Conservation (phyloP, 345 rosid species). For the Camelina sativa region DNA sequence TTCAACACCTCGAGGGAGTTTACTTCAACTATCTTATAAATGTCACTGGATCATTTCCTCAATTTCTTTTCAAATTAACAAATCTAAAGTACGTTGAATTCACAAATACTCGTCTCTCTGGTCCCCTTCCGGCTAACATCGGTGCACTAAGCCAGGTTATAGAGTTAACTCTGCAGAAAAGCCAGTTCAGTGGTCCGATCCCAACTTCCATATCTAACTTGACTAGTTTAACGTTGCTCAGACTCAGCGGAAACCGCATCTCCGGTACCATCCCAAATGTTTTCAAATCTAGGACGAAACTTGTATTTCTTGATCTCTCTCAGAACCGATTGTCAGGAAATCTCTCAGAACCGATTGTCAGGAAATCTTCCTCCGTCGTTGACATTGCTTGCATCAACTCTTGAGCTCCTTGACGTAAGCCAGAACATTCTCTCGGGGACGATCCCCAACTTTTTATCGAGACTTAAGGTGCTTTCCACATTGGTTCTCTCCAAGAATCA, state of each 20-base stretch:
- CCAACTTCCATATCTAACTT: slow-evolving; percentile 57
- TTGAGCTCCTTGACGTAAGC: slow-evolving; percentile 53
- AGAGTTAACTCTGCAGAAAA: slow-evolving; percentile 50
- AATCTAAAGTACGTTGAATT: slow-evolving; percentile 52
- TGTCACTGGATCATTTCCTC: slow-evolving; percentile 66
- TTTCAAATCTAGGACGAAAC: slow-evolving; percentile 51
- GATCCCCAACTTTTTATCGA: slow-evolving; percentile 63
- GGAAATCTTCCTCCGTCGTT: slow-evolving; percentile 61
- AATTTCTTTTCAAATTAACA: slow-evolving; percentile 51
- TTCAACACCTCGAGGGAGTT: slow-evolving; percentile 47
- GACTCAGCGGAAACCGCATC: slow-evolving; percentile 53
- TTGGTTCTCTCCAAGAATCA: slow-evolving; percentile 61
- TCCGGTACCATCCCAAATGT: slow-evolving; percentile 57
- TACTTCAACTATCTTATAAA: slow-evolving; percentile 41
- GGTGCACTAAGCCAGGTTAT: slow-evolving; percentile 51
- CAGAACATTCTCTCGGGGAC: slow-evolving; percentile 57
- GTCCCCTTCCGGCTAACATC: slow-evolving; percentile 52
- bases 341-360: slow-evolving; percentile 57
- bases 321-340: slow-evolving; percentile 52
- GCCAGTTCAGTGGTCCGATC: slow-evolving; percentile 58
- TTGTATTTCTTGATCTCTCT: slow-evolving; percentile 51
- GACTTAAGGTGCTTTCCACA: slow-evolving; percentile 59
- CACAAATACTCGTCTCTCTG: slow-evolving; percentile 62
- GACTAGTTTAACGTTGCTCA: slow-evolving; percentile 53
- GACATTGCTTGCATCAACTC: slow-evolving; percentile 47